Evolutionary conservation across 805 yeast species (phyloP), one percentile per base, ranked within the genome.

Genomic region (Ogataea thermomethanolica): DNA sequence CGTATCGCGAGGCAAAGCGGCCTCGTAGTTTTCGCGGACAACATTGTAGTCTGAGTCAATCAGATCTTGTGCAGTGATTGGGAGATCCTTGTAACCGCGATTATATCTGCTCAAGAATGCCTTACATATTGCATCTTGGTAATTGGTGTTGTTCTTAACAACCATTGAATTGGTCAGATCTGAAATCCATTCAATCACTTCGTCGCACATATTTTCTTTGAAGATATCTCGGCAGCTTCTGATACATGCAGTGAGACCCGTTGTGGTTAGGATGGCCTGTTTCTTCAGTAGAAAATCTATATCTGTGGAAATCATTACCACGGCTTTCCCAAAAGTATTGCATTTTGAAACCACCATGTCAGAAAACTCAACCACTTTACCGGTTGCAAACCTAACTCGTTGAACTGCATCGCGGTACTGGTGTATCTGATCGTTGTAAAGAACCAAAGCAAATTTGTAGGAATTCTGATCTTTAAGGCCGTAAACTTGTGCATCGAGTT

Each of bases 401-500:
- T 78, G 80, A 3, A 79, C 75, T 0, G 90, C 89, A 54, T 88
- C 95, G 40, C 78, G 67, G 49, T 74, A 79, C 41, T 89, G 91
- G 43, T 84, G 79, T 25, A 76, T 71, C 51, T 83, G 93, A 55
- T 88, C 96, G 51, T 89, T 87, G 71, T 86, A 87, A 3, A 84
- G 62, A 24, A 79, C 60, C 22, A 88, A 62, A 20, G 69, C 76
- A 61, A 69, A 86, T 45, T 70, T 70, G 4, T 62, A 69, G 12
- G 78, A 67, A 21, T 72, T 69, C 39, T 55, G 53, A 38, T 71
- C 78, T 2, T 55, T 56, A 2, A 59, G 70, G 1, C 66, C 68
- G 50, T 84, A 84, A 21, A 63, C 63, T 0, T 51, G 49, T 1
- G 73, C 68, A 28, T 50, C 48, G 4, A 59, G 38, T 2, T 58